Evolutionary conservation across 352 stramenopile species (phyloP).

Genomic region (Plasmopara muralis): DNA sequence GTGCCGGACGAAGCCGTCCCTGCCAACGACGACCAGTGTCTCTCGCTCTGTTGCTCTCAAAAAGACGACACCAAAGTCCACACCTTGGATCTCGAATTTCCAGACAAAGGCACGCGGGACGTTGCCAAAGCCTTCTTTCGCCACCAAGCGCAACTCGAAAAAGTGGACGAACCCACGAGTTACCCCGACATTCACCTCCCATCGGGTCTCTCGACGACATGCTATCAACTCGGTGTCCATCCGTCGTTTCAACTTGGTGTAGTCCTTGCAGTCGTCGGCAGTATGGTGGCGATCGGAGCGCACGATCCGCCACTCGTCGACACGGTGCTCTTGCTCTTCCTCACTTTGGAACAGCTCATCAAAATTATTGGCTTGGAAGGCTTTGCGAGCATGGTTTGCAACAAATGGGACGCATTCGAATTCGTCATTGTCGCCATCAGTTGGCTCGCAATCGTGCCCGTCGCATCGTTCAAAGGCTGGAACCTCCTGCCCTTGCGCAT

Average conservation of each 20-base stretch:
- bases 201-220: conserved; percentile 36
- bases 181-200: conserved; percentile 43
- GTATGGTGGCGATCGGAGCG: conserved; percentile 66
- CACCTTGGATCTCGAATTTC: conserved; percentile 55
- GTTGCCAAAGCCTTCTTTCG: conserved; percentile 57
- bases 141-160: conserved; percentile 35
- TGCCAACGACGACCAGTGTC: conserved; percentile 54
- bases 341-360: conserved; percentile 58
- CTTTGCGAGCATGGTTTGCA: conserved; percentile 41
- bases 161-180: conserved; percentile 16
- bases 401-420: conserved; percentile 70
- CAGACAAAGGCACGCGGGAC: conserved; percentile 39
- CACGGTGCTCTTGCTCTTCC: conserved; percentile 50
- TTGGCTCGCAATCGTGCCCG: conserved; percentile 48
- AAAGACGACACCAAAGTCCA: too few relatives aligned
- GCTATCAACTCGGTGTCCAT: conserved; percentile 62
- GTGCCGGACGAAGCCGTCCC: conserved; percentile 37
- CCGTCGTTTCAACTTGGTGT: conserved; percentile 73
- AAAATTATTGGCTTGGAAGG: conserved; percentile 67
- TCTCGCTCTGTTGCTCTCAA: conserved; percentile 42
- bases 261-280: conserved; percentile 47
- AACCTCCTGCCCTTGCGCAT: conserved; percentile 69
- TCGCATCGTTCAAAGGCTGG: conserved; percentile 40
- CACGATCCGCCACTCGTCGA: conserved; percentile 41
- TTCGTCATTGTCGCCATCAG: conserved; percentile 51